Evolutionary conservation across 768 basidiomycete genomes (phyloP).

Genomic region (Psilocybe cubensis): DNA sequence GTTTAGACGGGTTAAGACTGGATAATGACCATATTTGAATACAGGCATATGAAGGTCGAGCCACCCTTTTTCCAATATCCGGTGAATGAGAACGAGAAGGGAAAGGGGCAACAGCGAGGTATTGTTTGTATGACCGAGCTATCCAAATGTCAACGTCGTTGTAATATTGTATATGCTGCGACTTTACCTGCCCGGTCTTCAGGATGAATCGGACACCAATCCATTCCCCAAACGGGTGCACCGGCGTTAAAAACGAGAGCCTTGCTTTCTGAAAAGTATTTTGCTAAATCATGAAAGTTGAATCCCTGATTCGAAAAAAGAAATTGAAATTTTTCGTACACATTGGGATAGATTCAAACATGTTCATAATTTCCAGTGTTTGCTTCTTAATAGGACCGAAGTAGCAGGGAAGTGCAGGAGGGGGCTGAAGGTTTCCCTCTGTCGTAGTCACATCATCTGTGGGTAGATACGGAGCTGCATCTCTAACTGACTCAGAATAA

Average conservation of each 20-base stretch:
- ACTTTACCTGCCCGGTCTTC: constrained; percentile 54
- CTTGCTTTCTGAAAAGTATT: constrained; percentile 58
- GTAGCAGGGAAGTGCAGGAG: constrained; percentile 60
- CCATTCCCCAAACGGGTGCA: constrained; percentile 87
- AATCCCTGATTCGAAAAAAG: not conserved
- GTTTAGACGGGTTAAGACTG: constrained; percentile 16
- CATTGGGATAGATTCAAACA: constrained; percentile 61
- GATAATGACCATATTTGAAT: constrained; percentile 86
- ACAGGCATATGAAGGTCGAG: constrained; percentile 61
- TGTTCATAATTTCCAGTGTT: constrained; percentile 46
- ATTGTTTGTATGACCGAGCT: constrained; percentile 70
- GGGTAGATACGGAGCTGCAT: constrained; percentile 63
- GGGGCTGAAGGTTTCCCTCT: constrained; percentile 51
- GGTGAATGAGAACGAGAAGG: constrained; percentile 68
- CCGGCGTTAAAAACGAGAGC: constrained; percentile 85
- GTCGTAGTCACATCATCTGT: constrained; percentile 51
- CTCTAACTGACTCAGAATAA: constrained; percentile 40
- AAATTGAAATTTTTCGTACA: constrained; percentile 42
- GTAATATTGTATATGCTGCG: not conserved
- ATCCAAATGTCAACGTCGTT: not conserved
- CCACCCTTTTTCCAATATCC: constrained; percentile 61
- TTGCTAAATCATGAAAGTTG: constrained; percentile 43
- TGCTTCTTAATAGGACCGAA: constrained; percentile 70
- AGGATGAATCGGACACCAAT: constrained; percentile 88
- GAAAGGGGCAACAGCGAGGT: constrained; percentile 82